These are phyloP conservation scores for Parastagonospora nodorum DNA, from an alignment of 2,329 filamentous ascomycete genomes.

Conservation along the genomic window DNA sequence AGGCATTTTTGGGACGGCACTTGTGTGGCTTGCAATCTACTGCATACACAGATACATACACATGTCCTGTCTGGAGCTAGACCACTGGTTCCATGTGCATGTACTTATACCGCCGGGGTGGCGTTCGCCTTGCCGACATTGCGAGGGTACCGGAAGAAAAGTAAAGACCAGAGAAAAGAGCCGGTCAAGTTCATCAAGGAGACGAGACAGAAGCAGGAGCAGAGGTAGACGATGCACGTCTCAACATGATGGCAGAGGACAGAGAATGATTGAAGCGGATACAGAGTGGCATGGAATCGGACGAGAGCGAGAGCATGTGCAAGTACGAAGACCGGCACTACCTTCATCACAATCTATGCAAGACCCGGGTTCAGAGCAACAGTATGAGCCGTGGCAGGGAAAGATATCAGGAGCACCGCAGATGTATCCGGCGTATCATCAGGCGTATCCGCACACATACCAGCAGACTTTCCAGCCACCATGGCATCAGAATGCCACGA, in stretches of 20 bases:
- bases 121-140: constrained; percentile 1
- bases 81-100: constrained; percentile 19
- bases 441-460: not conserved
- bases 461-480: not conserved
- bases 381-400: constrained; percentile 3
- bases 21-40: constrained; percentile 26
- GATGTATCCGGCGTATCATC: not conserved
- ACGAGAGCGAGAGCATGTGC: not conserved
- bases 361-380: not conserved
- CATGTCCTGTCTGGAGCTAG: constrained; percentile 17
- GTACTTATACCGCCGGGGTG: not conserved
- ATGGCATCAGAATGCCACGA: not conserved
- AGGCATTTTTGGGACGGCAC: constrained; percentile 21
- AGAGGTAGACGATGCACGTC: not conserved
- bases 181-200: not conserved
- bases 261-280: not conserved
- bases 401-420: not conserved
- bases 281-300: not conserved
- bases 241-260: not conserved
- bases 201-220: not conserved
- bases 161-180: constrained; percentile 4
- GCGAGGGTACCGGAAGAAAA: constrained; percentile 4
- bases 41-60: constrained; percentile 23
- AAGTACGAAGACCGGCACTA: not conserved
- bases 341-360: not conserved